Conservation (phyloP, 345 rosid genomes). For the Melastoma malabathricum region DNA sequence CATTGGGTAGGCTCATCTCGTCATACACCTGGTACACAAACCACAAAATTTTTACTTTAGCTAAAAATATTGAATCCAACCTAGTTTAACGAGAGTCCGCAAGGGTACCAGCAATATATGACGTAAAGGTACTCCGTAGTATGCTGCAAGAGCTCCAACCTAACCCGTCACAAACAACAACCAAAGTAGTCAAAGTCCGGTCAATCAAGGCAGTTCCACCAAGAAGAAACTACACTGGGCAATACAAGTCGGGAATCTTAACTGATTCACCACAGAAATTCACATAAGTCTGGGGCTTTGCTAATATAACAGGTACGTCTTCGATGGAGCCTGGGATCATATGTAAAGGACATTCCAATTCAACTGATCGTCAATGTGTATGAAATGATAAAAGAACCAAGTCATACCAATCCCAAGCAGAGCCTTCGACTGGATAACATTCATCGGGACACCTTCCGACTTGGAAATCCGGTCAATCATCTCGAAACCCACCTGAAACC, state of each 20-base stretch:
- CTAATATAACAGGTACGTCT: slow-evolving; percentile 76
- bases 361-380: background rate
- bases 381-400: too few species aligned
- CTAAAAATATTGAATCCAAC: too few species aligned
- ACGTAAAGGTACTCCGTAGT: slow-evolving; percentile 80
- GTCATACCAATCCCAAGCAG: slow-evolving; percentile 75
- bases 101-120: slow-evolving; percentile 57
- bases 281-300: slow-evolving; percentile 88
- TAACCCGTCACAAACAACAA: slow-evolving; percentile 7
- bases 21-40: slow-evolving; percentile 44
- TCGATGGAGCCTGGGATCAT: slow-evolving; percentile 73
- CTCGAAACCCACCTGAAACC: slow-evolving; percentile 77
- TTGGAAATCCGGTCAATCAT: slow-evolving; percentile 60
- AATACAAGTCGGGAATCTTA: slow-evolving; percentile 14
- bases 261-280: slow-evolving; percentile 92
- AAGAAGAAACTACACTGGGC: too few species aligned
- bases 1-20: slow-evolving; percentile 91
- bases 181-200: too few species aligned
- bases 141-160: slow-evolving; percentile 92
- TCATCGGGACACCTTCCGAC: slow-evolving; percentile 51
- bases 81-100: too few species aligned
- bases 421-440: slow-evolving; percentile 81
- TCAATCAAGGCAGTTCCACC: too few species aligned
- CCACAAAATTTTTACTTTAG: slow-evolving; percentile 2
- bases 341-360: slow-evolving; percentile 12